Evolutionary conservation across 768 basidiomycete genomes (phyloP).

Genomic region (Myochromella boudieri): DNA sequence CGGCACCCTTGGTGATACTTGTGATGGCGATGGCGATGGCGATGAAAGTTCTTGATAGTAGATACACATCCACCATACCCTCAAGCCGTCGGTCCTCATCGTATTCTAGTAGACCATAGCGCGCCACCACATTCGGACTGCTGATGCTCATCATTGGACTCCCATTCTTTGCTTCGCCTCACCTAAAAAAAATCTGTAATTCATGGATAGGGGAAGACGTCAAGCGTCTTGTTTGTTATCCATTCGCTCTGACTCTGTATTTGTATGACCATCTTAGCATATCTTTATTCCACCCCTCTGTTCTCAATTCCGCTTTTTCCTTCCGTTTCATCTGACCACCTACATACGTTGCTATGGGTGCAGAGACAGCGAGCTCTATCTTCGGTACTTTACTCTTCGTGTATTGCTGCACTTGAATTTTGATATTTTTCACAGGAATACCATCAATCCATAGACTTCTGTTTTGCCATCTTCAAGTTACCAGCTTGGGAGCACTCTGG

Average conservation of each 20-base stretch:
- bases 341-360: conserved; percentile 4
- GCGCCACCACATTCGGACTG: too few species aligned
- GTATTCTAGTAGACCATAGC: too few species aligned
- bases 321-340: not conserved
- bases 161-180: too few species aligned
- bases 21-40: conserved; percentile 48
- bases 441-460: too few species aligned
- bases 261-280: conserved; percentile 11
- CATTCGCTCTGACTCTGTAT: conserved; percentile 10
- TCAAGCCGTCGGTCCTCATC: too few species aligned
- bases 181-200: conserved; percentile 4
- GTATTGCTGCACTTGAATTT: too few species aligned
- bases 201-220: conserved; percentile 2
- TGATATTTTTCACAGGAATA: too few species aligned
- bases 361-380: too few species aligned
- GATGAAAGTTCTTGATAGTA: conserved; percentile 25
- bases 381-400: too few species aligned
- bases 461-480: too few species aligned
- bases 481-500: too few species aligned
- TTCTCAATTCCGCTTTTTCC: not conserved
- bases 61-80: not conserved
- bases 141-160: too few species aligned
- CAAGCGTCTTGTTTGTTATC: conserved; percentile 1
- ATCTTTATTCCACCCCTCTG: conserved; percentile 14
- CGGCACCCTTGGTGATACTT: conserved; percentile 42